Base-by-base conservation (phyloP, 352 stramenopile genomes). In the Phytopythium sindhum region DNA sequence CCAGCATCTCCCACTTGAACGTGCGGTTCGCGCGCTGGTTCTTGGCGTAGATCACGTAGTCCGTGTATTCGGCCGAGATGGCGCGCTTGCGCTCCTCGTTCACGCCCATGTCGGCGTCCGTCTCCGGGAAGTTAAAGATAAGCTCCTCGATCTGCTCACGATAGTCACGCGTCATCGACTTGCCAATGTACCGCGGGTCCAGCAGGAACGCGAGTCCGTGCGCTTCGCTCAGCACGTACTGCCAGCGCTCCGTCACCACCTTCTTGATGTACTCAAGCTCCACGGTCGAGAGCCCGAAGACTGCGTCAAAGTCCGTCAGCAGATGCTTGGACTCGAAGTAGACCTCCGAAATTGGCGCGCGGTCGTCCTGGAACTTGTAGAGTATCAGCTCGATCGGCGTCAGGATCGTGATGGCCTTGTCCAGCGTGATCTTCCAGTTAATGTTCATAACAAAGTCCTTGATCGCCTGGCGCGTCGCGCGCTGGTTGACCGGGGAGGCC, bases 321-420 rank as follows among this genome's bases (percentile, higher is more conserved):
- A 94, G 68, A 54, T 90, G 81, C 63, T 90, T 90, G 2, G 79
- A 88, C 65, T 92, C 83, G 39, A 90, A 91, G 68, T 92, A 94
- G 4, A 94, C 83, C 58, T 94, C 85, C 4, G 83, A 92, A 54
- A 94, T 91, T 1, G 83, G 73, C 23, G 78, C 77, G 42, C 84
- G 85, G 61, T 92, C 84, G 58, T 94, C 85, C 56, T 92, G 81
- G 58, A 94, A 94, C 65, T 94, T 94, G 72, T 90, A 89, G 15
- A 92, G 57, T 14, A 90, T 90, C 11, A 91, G 69, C 45, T 94
- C 83, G 44, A 94, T 91, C 28, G 84, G 83, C 12, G 78, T 86
- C 24, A 92, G 54, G 29, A 94, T 91, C 21, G 80, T 90, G 53
- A 94, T 84, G 8, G 82, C 82, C 61, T 92, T 91, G 48, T 92